phyloP scores from a whole-genome alignment of 768 basidiomycete genomes.

The Zangia roseola region DNA sequence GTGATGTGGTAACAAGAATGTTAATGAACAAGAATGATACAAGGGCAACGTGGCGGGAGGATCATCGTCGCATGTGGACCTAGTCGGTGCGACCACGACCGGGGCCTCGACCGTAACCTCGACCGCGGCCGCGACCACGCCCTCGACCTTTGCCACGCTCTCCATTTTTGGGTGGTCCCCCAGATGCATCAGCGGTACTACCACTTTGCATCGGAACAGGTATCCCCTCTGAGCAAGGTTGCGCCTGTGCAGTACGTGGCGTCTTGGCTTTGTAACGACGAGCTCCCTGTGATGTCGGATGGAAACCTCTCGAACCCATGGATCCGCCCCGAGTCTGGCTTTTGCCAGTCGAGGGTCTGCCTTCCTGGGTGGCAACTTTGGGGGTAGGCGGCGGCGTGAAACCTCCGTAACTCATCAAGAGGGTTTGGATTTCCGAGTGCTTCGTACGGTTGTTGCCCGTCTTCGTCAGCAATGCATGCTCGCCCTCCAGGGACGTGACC shows the following conservation, averaged over 20 bases:
- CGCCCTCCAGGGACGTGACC: slow-evolving; percentile 39
- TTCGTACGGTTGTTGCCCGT: slow-evolving; percentile 33
- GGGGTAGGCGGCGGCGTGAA: slow-evolving; percentile 47
- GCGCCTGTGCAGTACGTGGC: not conserved
- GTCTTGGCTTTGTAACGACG: slow-evolving; percentile 5
- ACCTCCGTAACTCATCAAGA: slow-evolving; percentile 51
- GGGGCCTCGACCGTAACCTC: slow-evolving; percentile 37
- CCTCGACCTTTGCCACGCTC: slow-evolving; percentile 39
- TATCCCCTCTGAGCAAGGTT: slow-evolving; percentile 2
- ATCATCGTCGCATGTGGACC: slow-evolving; percentile 5
- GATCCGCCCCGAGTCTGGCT: slow-evolving; percentile 13
- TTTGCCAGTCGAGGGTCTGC: slow-evolving; percentile 11
- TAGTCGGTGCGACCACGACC: slow-evolving; percentile 37
- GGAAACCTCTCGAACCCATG: slow-evolving; percentile 3
- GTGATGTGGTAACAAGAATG: slow-evolving; percentile 22
- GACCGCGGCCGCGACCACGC: slow-evolving; percentile 41
- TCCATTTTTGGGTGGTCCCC: slow-evolving; percentile 14
- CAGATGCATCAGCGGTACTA: slow-evolving; percentile 6
- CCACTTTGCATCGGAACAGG: slow-evolving; percentile 12
- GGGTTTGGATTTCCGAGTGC: slow-evolving; percentile 49
- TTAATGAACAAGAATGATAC: slow-evolving; percentile 15
- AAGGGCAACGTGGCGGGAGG: slow-evolving; percentile 17
- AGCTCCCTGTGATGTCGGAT: slow-evolving; percentile 8
- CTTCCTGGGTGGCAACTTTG: slow-evolving; percentile 10
- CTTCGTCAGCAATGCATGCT: slow-evolving; percentile 24